Evolutionary conservation across 2,329 filamentous ascomycete genomes (phyloP).

Genomic region (Didymella segeticola): DNA sequence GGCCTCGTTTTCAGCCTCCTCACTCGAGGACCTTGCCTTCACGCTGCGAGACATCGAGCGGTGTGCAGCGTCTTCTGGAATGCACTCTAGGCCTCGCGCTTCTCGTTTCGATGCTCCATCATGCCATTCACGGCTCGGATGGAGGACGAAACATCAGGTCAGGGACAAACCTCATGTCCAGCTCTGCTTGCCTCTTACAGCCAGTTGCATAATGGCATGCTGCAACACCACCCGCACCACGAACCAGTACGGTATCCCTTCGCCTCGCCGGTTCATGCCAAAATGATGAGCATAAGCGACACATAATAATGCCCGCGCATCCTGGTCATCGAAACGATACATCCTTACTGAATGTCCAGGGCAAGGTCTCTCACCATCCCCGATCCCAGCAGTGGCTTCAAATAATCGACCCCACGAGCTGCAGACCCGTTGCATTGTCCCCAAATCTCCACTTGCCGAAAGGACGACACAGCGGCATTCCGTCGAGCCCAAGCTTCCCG

Average conservation of each 20-base stretch:
- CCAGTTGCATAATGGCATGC: conserved; percentile 12
- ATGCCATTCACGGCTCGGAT: background rate
- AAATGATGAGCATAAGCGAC: conserved; percentile 15
- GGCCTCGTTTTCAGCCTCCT: conserved; percentile 1
- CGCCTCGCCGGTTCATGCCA: conserved; percentile 12
- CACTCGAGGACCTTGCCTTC: background rate
- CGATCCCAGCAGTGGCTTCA: background rate
- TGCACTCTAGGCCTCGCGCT: background rate
- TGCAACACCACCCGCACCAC: conserved; percentile 1
- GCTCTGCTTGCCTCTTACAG: conserved; percentile 4
- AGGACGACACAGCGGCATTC: conserved; percentile 6
- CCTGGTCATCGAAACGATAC: background rate
- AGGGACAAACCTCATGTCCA: background rate
- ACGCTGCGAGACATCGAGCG: conserved; percentile 9
- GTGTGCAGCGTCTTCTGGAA: conserved; percentile 4
- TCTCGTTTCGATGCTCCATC: background rate
- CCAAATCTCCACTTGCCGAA: conserved; percentile 12
- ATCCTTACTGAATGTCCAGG: background rate
- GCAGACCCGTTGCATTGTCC: background rate
- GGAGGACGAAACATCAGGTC: background rate
- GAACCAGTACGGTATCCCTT: conserved; percentile 11
- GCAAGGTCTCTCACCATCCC: background rate
- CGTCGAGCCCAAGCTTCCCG: conserved; percentile 4
- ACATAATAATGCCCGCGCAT: background rate
- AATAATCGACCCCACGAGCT: background rate